Evolutionary conservation across 129 eudicot genomes (phyloP), one percentile per base, ranked within the genome.

Genomic region (Mikania micrantha): DNA sequence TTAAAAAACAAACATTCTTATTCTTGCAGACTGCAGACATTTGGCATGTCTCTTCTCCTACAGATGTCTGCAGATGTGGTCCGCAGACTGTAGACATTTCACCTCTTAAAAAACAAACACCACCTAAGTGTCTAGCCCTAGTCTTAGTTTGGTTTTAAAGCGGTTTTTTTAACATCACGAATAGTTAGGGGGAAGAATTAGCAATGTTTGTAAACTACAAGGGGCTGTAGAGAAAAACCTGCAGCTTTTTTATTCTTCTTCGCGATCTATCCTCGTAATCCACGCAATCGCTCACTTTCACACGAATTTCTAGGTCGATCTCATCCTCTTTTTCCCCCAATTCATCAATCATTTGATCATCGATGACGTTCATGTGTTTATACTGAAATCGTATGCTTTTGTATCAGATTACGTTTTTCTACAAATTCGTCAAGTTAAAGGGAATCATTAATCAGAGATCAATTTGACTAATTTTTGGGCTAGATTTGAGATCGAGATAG

Each of bases 181-280:
- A n/a, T n/a, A n/a, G n/a, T n/a, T n/a, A 44, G 15, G 57, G 76
- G 60, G 32, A 1, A 19, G n/a, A 31, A 8, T 4, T 9, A 17
- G 48, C 47, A 60, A 13, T 45, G n/a, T 45, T 3, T 4, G 16
- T 1, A 71, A 42, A 71, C 17, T 45, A 44, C 17, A 13, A 34
- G 69, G 76, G 9, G 12, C 16, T 4, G 22, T 29, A 25, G 0
- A 8, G 5, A 44, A 31, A 16, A 13, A 34, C 11, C 9, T 60
- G 76, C 76, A 71, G 76, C 76, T 71, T 71, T 68, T 24, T 71
- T 44, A 71, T 31, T 67, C 45, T 42, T 60, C 76, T 34, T 71
- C 69, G 49, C 69, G 76, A 71, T 71, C 76, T 71, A 71, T 71
- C 69, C 76, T 45, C 76, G 76, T 44, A 45, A 71, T 20, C 59